Evolutionary conservation across 495 filamentous ascomycete genomes (phyloP), one percentile per base, ranked within the genome.

Genomic region (Cetradonia linearis): DNA sequence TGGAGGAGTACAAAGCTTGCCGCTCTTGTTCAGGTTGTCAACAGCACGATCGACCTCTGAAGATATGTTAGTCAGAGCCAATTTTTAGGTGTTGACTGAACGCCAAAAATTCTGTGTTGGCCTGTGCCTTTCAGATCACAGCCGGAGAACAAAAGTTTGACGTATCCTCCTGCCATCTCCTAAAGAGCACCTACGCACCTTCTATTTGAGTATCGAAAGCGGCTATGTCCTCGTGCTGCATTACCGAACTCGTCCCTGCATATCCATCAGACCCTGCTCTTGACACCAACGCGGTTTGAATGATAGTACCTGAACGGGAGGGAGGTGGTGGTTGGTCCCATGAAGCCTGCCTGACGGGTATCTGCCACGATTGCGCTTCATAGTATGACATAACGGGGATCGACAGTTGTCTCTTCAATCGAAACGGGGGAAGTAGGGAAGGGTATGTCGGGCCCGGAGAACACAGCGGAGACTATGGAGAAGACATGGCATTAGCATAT

Each of bases 11-110:
- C 91, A 95, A 75, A 91, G 83, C 78, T 96, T 96, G 33, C 91
- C 91, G 72, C 89, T 96, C 79, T 96, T 95, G 67, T 88, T 79
- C 56, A 98, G 81, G 71, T 98, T 98, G 68, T 98, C 93, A 68
- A 91, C 79, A 64, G 93, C 93, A 65, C 93, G 86, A 57, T 97
- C 92, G 68, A 98, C 88, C 86, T 98, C 93, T 96, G 62, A 50
- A 40, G 14, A 47, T 62, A 33, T 36, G 47, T 61, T 31, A 57
- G 34, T 58, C 54, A 20, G 37, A 55, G 31, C 55, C 23, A 52
- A 38, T n/a, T 60, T 23, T 54, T 56, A 36, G 42, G 31, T 46
- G 33, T 16, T 25, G 55, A 46, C 40, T 54, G 3, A 18, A 38
- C 14, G 33, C 13, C 20, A n/a, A 55, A 62, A 30, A 42, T 55